Conservation (phyloP, 495 filamentous ascomycete species). For the Friedmanniomyces simplex region DNA sequence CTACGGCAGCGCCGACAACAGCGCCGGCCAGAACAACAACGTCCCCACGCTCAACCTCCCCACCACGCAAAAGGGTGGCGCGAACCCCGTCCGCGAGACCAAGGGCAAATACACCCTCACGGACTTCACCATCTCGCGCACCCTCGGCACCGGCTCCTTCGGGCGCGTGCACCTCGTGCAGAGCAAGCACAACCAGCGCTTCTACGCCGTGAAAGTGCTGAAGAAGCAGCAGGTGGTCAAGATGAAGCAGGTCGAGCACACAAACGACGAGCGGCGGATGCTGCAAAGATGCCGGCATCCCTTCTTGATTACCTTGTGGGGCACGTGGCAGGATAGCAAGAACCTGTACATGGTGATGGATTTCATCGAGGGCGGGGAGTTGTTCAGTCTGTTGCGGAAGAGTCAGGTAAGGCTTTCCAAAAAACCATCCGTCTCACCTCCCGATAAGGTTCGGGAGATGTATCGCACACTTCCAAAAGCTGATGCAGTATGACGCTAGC, state of each 20-base stretch:
- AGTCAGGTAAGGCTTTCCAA: conserved; percentile 58
- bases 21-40: conserved; percentile 16
- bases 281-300: conserved; percentile 90
- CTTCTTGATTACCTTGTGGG: conserved; percentile 95
- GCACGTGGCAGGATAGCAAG: conserved; percentile 88
- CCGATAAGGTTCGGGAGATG: no score
- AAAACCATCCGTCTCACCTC: not conserved
- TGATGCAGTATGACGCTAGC: conserved; percentile 44
- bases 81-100: conserved; percentile 51
- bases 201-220: conserved; percentile 95
- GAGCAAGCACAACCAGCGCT: conserved; percentile 91
- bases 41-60: conserved; percentile 14
- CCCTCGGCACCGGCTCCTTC: conserved; percentile 92
- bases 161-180: conserved; percentile 92
- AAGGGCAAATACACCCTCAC: conserved; percentile 95
- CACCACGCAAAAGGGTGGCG: not conserved
- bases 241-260: conserved; percentile 99
- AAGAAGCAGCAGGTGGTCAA: conserved; percentile 98
- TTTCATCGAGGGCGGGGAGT: conserved; percentile 97
- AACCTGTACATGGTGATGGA: conserved; percentile 99
- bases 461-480: no score
- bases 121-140: conserved; percentile 81
- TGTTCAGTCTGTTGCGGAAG: conserved; percentile 90
- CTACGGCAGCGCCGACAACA: conserved; percentile 25
- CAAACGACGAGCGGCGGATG: conserved; percentile 95